These are phyloP conservation scores for Ciborinia camelliae DNA, from an alignment of 2,329 filamentous ascomycete genomes.

Conservation along the genomic window DNA sequence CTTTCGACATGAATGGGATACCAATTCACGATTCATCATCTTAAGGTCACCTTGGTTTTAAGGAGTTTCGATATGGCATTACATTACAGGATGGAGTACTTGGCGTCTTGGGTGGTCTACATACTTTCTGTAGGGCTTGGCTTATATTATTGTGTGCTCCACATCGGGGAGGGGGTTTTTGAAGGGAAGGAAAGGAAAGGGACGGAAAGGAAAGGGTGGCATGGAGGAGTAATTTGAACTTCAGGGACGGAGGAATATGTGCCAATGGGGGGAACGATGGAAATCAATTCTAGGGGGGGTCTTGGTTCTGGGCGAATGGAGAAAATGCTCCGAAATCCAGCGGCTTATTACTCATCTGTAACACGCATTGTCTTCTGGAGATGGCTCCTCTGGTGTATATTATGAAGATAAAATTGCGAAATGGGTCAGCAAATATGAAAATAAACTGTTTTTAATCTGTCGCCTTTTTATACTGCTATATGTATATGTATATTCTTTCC, in stretches of 20 bases:
- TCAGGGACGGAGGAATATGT: not conserved
- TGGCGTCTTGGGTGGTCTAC: not conserved
- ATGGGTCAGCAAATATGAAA: not conserved
- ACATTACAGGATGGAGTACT: slow-evolving; percentile 7
- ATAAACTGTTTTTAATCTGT: not conserved
- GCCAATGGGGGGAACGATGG: not conserved
- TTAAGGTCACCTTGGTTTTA: not conserved
- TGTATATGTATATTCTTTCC: not conserved
- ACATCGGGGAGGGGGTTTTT: not conserved
- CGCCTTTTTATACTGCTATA: not conserved
- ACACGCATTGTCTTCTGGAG: not conserved
- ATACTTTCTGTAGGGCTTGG: not conserved
- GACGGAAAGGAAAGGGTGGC: not conserved
- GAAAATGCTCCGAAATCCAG: not conserved
- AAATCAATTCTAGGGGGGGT: not conserved
- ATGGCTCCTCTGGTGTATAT: not conserved
- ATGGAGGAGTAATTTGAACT: not conserved
- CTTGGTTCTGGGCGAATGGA: not conserved
- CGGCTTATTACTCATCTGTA: not conserved
- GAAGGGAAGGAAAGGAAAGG: not conserved
- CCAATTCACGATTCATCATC: not conserved
- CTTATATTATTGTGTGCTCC: slow-evolving; percentile 5
- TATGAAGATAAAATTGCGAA: not conserved
- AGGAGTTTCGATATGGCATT: slow-evolving; percentile 12
- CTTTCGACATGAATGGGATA: not conserved